These are phyloP conservation scores for Tuber magnatum DNA, from an alignment of 495 filamentous ascomycete genomes.

Conservation along the genomic window DNA sequence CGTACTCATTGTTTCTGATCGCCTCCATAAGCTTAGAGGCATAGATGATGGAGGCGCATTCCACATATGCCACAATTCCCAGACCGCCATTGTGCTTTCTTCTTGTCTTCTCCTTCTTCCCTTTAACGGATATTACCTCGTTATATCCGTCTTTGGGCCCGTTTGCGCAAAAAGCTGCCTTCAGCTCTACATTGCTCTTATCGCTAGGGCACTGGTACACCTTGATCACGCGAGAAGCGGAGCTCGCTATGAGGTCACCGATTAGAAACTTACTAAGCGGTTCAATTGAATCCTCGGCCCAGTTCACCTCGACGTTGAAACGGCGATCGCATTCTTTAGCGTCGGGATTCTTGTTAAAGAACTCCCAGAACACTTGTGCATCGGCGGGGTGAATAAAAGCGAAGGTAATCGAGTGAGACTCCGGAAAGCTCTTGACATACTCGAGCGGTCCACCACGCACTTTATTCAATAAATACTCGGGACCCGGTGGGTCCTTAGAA, in stretches of 20 bases:
- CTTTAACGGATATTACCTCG: slow-evolving; percentile 7
- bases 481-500: slow-evolving; percentile 2
- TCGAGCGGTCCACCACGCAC: slow-evolving; percentile 20
- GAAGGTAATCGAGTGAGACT: slow-evolving; percentile 1
- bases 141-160: not conserved
- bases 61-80: not conserved
- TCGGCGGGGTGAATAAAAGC: slow-evolving; percentile 12
- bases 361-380: slow-evolving; percentile 15
- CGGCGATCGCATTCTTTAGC: slow-evolving; percentile 15
- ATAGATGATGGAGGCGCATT: slow-evolving; percentile 11
- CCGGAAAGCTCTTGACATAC: slow-evolving; percentile 5
- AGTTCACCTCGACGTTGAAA: slow-evolving; percentile 18
- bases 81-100: slow-evolving; percentile 12
- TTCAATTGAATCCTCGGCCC: slow-evolving; percentile 13
- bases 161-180: slow-evolving; percentile 10
- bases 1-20: not conserved
- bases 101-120: slow-evolving; percentile 12
- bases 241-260: slow-evolving; percentile 6
- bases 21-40: slow-evolving; percentile 6
- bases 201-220: slow-evolving; percentile 17
- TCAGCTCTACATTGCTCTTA: slow-evolving; percentile 6
- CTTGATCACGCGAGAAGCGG: slow-evolving; percentile 21
- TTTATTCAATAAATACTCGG: slow-evolving; percentile 17
- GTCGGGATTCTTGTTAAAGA: slow-evolving; percentile 22
- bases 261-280: not conserved